Evolutionary conservation across 805 yeast genomes (phyloP).

Genomic region (Dipodascus geniculatus): DNA sequence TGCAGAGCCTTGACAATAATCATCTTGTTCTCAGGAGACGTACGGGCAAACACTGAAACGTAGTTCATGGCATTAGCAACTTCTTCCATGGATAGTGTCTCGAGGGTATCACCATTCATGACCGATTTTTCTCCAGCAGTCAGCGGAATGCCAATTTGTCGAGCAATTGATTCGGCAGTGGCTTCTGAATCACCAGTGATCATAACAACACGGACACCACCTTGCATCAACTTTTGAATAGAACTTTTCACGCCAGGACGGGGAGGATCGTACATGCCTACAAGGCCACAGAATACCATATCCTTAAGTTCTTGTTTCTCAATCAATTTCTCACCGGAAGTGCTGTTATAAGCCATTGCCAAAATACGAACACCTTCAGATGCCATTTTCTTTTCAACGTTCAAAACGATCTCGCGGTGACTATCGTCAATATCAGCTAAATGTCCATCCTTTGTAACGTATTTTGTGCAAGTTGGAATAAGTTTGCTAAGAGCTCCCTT

Average conservation of each 20-base stretch:
- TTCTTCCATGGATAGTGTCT: slow-evolving; percentile 57
- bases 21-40: slow-evolving; percentile 90
- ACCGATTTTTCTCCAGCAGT: slow-evolving; percentile 53
- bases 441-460: slow-evolving; percentile 47
- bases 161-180: slow-evolving; percentile 77
- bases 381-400: slow-evolving; percentile 57
- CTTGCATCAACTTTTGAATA: slow-evolving; percentile 63
- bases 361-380: slow-evolving; percentile 76
- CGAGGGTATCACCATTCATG: slow-evolving; percentile 76
- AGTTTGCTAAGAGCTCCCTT: slow-evolving; percentile 89
- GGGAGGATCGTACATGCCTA: slow-evolving; percentile 98
- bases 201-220: slow-evolving; percentile 97
- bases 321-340: slow-evolving; percentile 19
- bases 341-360: slow-evolving; percentile 54
- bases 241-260: slow-evolving; percentile 74
- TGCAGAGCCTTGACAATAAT: slow-evolving; percentile 76
- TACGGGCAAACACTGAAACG: slow-evolving; percentile 87
- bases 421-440: slow-evolving; percentile 45
- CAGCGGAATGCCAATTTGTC: slow-evolving; percentile 76
- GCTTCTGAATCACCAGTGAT: slow-evolving; percentile 91
- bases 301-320: slow-evolving; percentile 30
- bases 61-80: slow-evolving; percentile 65
- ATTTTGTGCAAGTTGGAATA: slow-evolving; percentile 46
- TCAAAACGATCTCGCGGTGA: slow-evolving; percentile 34
- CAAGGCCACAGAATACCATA: slow-evolving; percentile 69